phyloP scores from a whole-genome alignment of 306 rosid genomes.

The Delonix regia region DNA sequence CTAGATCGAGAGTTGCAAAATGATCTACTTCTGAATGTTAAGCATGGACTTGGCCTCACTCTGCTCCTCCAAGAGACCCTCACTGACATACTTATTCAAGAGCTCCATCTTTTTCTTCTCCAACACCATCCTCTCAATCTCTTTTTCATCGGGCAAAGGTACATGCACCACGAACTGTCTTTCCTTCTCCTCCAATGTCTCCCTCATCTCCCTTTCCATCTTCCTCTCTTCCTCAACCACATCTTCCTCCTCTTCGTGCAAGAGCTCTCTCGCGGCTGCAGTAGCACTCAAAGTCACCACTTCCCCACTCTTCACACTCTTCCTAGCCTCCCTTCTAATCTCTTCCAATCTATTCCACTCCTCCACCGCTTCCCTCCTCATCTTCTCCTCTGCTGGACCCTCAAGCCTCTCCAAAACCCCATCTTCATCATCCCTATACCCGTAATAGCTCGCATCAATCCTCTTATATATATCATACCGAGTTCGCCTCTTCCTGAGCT shows the following conservation, averaged over 20 bases:
- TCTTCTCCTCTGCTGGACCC: constrained; percentile 63
- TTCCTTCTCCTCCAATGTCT: constrained; percentile 46
- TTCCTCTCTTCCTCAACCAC: constrained; percentile 76
- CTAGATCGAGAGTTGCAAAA: constrained; percentile 5
- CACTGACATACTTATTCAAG: constrained; percentile 71
- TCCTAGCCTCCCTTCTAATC: constrained; percentile 81
- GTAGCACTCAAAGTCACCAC: constrained; percentile 54
- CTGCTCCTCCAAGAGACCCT: constrained; percentile 78
- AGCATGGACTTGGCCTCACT: constrained; percentile 75
- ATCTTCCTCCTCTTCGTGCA: constrained; percentile 85
- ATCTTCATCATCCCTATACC: constrained; percentile 90
- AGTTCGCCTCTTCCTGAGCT: constrained; percentile 79
- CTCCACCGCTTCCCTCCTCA: constrained; percentile 66
- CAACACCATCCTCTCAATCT: constrained; percentile 91
- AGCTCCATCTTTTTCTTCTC: constrained; percentile 92
- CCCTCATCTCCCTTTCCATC: constrained; percentile 52
- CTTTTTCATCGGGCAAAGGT: constrained; percentile 86
- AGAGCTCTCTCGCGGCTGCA: constrained; percentile 54
- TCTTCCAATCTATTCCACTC: constrained; percentile 83
- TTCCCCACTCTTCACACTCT: constrained; percentile 82
- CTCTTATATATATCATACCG: constrained; percentile 84
- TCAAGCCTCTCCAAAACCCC: constrained; percentile 76
- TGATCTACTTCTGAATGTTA: constrained; percentile 59
- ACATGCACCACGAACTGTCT: constrained; percentile 87
- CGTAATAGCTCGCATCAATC: constrained; percentile 85